Base-by-base conservation (phyloP, 768 basidiomycete genomes). In the Podaxis sp. region DNA sequence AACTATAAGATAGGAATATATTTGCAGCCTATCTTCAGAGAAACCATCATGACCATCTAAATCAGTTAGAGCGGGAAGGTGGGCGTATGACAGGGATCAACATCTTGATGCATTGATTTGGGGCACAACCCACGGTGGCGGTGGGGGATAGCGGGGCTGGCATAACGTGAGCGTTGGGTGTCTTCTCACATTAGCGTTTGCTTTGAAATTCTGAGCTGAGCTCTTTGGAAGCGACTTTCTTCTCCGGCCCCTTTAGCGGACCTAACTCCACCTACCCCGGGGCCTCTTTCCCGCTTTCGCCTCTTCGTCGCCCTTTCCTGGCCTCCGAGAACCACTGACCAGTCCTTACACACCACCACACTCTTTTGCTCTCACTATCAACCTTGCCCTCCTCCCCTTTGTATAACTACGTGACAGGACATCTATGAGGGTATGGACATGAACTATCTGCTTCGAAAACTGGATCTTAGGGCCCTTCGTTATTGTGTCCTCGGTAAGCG, bases 401-500 rank as follows among this genome's bases (percentile, higher is more conserved):
- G 74, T 76, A 70, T 76, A 74, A 65, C 70, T 55, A 41, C 37
- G 38, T 29, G 49, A 54, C 29, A 36, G 49, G 66, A 55, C 63
- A 65, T 70, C 65, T 61, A 77, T 78, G 76, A 73, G 71, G 49
- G 69, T 64, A 72, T 63, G 63, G 84, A 85, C 82, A 73, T 72
- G 65, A 77, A 73, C 46, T 40, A 56, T 50, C 37, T 59, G 13
- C 49, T 55, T 50, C 46, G 46, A 62, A 62, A 56, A 40, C 22
- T 62, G 66, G 65, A 76, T 62, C 75, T 89, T 66, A 76, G 81
- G 67, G 71, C 76, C 56, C 75, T 79, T 66, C 86, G 89, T 57
- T 89, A 84, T 73, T 61, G 84, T 63, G 76, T 86, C 62, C 86
- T 90, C 70, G 82, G 90, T 89, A 61, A 55, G 82, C 70, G 38